A percentile compares a stretch with the other conserved stretches of the same genome.
These are phyloP conservation scores for Colletotrichum truncatum DNA, from an alignment of 2,329 filamentous ascomycete species.

Conservation along the genomic window DNA sequence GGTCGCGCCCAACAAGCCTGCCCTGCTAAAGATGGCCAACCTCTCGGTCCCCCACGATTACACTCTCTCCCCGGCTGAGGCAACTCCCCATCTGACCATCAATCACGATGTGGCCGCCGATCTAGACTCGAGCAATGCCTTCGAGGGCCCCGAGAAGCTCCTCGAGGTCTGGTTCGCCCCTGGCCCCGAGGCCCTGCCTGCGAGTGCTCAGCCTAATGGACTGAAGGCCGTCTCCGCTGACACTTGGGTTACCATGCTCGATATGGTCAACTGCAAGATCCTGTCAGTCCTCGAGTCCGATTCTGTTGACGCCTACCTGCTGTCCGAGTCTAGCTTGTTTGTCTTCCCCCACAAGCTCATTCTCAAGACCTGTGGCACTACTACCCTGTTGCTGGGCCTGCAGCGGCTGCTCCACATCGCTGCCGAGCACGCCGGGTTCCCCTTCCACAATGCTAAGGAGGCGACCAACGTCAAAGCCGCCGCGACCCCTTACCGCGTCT, in stretches of 20 bases:
- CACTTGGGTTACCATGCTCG: slow-evolving; percentile 95
- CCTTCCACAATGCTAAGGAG: slow-evolving; percentile 75
- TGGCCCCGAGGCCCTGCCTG: slow-evolving; percentile 76
- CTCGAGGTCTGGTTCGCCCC: slow-evolving; percentile 98
- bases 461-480: slow-evolving; percentile 75
- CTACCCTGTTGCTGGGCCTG: slow-evolving; percentile 88
- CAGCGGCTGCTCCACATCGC: slow-evolving; percentile 94
- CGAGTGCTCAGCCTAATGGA: slow-evolving; percentile 76
- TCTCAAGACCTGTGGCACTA: slow-evolving; percentile 97
- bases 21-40: slow-evolving; percentile 73
- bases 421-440: slow-evolving; percentile 87
- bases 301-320: slow-evolving; percentile 92
- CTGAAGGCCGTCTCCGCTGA: slow-evolving; percentile 87
- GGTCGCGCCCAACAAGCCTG: slow-evolving; percentile 31
- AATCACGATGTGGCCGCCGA: slow-evolving; percentile 94
- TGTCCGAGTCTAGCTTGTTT: slow-evolving; percentile 99
- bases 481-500: slow-evolving; percentile 92
- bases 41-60: slow-evolving; percentile 82
- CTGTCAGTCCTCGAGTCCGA: slow-evolving; percentile 93
- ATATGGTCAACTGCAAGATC: slow-evolving; percentile 98
- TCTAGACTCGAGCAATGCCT: slow-evolving; percentile 94
- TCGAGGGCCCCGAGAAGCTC: slow-evolving; percentile 98
- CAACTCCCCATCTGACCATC: slow-evolving; percentile 91
- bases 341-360: slow-evolving; percentile 99
- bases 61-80: slow-evolving; percentile 83